Percentiles rank a stretch among this genome's conserved stretches.
phyloP scores from a whole-genome alignment of 345 rosid genomes.

The Raphanus sativus region DNA sequence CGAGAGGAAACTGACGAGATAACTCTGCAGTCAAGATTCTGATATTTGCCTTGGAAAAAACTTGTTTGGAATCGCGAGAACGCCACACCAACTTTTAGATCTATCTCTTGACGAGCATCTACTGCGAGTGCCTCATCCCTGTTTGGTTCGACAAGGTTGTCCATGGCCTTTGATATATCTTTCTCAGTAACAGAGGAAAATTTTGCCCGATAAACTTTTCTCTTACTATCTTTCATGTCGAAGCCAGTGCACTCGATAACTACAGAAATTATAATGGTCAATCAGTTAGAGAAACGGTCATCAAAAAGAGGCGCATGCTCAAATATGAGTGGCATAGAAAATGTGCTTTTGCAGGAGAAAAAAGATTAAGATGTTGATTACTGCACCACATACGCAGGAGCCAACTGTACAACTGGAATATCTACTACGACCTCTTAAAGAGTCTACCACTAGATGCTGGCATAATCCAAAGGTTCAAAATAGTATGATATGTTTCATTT shows the following conservation, averaged over 20 bases:
- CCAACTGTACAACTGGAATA: too few relatives aligned
- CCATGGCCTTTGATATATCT: constrained; percentile 86
- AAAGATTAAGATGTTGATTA: neutral
- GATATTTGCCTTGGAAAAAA: constrained; percentile 96
- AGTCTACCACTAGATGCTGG: neutral
- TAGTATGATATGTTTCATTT: neutral
- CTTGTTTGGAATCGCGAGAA: constrained; percentile 92
- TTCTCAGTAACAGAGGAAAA: constrained; percentile 97
- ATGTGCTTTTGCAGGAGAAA: neutral
- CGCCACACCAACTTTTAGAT: constrained; percentile 98
- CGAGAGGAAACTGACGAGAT: constrained; percentile 77
- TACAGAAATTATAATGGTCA: constrained; percentile 38
- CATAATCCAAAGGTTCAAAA: neutral
- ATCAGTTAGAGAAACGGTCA: constrained; percentile 9
- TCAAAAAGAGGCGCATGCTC: constrained; percentile 14
- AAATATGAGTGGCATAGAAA: constrained; percentile 11
- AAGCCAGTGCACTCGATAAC: constrained; percentile 85
- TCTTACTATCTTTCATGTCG: constrained; percentile 51
- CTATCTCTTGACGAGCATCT: constrained; percentile 99
- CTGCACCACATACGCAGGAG: constrained; percentile 1
- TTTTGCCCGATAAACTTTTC: constrained; percentile 73
- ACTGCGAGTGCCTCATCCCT: constrained; percentile 88
- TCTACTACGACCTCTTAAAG: neutral
- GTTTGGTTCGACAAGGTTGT: constrained; percentile 81
- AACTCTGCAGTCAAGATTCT: constrained; percentile 88